Conservation (phyloP, 2,329 filamentous ascomycete genomes). For the Diaporthe humulicola region DNA sequence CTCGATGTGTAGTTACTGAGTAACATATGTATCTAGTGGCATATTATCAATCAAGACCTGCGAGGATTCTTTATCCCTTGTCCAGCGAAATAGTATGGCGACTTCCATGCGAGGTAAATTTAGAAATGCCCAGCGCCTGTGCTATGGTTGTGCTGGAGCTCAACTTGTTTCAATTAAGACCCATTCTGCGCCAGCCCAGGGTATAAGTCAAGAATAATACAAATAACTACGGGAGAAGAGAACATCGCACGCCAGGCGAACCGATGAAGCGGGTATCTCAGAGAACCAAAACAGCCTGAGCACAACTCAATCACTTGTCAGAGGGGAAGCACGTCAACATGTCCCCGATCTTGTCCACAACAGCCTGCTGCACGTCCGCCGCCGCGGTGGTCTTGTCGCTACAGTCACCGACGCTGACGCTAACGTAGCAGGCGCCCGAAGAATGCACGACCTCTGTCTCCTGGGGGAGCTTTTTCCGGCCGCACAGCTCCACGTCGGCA, state of each 20-base stretch:
- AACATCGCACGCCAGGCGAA: neutral
- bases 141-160: neutral
- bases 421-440: slow-evolving; percentile 68
- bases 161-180: neutral
- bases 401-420: slow-evolving; percentile 73
- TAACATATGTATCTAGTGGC: neutral
- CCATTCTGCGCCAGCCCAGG: neutral
- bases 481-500: slow-evolving; percentile 71
- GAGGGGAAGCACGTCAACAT: slow-evolving; percentile 34
- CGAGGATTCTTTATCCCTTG: neutral
- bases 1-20: no score
- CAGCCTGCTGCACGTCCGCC: slow-evolving; percentile 62
- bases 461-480: slow-evolving; percentile 65
- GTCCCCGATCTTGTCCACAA: slow-evolving; percentile 62
- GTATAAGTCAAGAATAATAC: neutral
- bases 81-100: neutral
- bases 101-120: neutral
- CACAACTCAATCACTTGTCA: neutral
- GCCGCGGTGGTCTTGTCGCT: slow-evolving; percentile 71
- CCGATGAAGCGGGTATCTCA: neutral
- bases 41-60: neutral
- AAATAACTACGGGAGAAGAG: slow-evolving; percentile 4
- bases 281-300: neutral
- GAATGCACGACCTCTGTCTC: slow-evolving; percentile 66
- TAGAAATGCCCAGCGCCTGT: neutral